Base-by-base conservation (phyloP, 1,284 basidiomycete genomes). In the Uromyces viciae-fabae region DNA sequence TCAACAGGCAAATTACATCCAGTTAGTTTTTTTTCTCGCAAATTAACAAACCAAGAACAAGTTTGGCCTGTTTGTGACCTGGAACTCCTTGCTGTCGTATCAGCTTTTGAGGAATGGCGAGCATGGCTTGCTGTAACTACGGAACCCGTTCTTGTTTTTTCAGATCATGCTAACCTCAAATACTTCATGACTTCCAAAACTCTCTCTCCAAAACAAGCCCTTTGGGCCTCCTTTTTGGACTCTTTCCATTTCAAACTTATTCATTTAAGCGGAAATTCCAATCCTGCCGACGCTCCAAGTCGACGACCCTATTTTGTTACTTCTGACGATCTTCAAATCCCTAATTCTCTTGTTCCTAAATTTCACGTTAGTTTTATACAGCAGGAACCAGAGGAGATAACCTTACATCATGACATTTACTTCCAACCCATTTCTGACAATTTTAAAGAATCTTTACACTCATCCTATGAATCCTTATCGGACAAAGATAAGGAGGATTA, bases 101-200 rank as follows among this genome's bases (percentile, higher is more conserved):
- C 42, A n/a, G 46, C 64, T 8, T 78, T 78, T 43, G 49, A 36
- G 17, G 64, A 69, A 56, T 69, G 42, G 66, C 43, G n/a, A 28
- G 62, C 76, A 40, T 78, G 76, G 76, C 46, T 78, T 4, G 28
- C 22, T 9, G 76, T 64, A 1, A 79, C 76, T 1, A n/a, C 9
- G 3, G 42, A 28, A 3, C 66, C 66, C 0, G 66, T 79, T 60
- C 4, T 43, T 4, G 66, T 71, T 0, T 79, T 79, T 72, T 79
- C 52, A 15, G 76, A 79, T 60, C 76, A 79, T 49, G 31, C 76
- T 25, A 79, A 79, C 28, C 19, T 79, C 7, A 28, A 25, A 42
- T 66, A 66, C 49, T 76, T 66, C 25, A 66, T 46, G 22, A 36
- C 58, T 36, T 31, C 46, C 2, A 28, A 69, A 40, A 22, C 19